A percentile compares a stretch with the other conserved stretches of the same genome.
phyloP scores from a whole-genome alignment of 192 early-diverging fungal species.

The Linnemannia schmuckeri region DNA sequence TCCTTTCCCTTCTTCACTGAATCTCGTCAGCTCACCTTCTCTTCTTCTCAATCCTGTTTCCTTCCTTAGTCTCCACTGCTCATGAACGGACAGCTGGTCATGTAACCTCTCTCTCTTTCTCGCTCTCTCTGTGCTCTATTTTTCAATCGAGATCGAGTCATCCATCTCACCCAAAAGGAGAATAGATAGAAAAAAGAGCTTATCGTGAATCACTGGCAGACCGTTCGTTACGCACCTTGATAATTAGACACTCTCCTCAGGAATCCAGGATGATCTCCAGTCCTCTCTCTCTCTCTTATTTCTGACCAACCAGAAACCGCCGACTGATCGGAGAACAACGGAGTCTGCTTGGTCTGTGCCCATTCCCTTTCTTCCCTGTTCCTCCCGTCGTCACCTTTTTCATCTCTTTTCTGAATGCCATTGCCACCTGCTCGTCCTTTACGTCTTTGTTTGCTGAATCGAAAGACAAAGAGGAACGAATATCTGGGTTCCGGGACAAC shows the following conservation, averaged over 20 bases:
- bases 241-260: too few relatives aligned
- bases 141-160: too few relatives aligned
- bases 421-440: not conserved
- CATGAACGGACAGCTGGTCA: too few relatives aligned
- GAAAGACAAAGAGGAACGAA: not conserved
- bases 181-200: too few relatives aligned
- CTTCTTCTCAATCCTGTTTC: not conserved
- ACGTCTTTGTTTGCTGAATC: not conserved
- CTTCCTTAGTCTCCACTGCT: too few relatives aligned
- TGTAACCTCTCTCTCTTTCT: too few relatives aligned
- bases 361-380: not conserved
- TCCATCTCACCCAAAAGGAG: too few relatives aligned
- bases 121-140: too few relatives aligned
- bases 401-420: not conserved
- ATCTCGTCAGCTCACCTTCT: not conserved
- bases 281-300: not conserved
- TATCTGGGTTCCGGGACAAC: not conserved
- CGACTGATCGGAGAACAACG: conserved; percentile 1
- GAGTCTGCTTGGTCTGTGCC: not conserved
- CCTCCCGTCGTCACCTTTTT: not conserved
- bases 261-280: not conserved
- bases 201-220: too few relatives aligned
- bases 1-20: not conserved
- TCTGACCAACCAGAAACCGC: conserved; percentile 3
- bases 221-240: too few relatives aligned